A percentile compares a stretch with the other conserved stretches of the same genome.
These are phyloP conservation scores for Podaxis carcinomalis DNA, from an alignment of 768 basidiomycete species.

Conservation along the genomic window DNA sequence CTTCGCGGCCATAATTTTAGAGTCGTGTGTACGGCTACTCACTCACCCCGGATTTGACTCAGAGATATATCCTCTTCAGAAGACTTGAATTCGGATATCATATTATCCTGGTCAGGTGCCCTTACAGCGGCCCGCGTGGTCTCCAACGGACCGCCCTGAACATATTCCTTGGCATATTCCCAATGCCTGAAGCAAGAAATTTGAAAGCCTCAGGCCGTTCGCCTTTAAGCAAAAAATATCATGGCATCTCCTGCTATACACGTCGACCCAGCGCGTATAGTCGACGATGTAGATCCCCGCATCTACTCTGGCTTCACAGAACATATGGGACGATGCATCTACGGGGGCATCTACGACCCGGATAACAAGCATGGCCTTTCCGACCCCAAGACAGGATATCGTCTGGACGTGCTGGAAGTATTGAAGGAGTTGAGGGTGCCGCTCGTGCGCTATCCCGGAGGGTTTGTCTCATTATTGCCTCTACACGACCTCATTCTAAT, in stretches of 20 bases:
- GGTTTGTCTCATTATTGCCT: slow-evolving; percentile 22
- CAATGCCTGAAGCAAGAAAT: not conserved
- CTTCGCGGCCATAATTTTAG: too few species aligned
- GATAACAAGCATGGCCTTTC: slow-evolving; percentile 29
- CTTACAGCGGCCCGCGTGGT: not conserved
- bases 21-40: too few species aligned
- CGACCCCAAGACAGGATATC: slow-evolving; percentile 38
- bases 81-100: too few species aligned
- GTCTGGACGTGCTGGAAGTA: slow-evolving; percentile 46
- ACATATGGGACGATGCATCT: slow-evolving; percentile 55
- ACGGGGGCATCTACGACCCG: slow-evolving; percentile 44
- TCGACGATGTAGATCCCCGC: slow-evolving; percentile 40
- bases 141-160: not conserved
- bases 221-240: not conserved
- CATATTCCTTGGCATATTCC: not conserved
- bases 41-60: too few species aligned
- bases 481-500: not conserved
- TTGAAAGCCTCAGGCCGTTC: not conserved
- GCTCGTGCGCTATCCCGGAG: slow-evolving; percentile 50
- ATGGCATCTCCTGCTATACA: slow-evolving; percentile 26
- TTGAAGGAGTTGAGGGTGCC: slow-evolving; percentile 44
- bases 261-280: slow-evolving; percentile 37
- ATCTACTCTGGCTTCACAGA: slow-evolving; percentile 63
- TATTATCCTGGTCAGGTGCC: not conserved
- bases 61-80: too few species aligned